Evolutionary conservation across 192 early-diverging fungal species (phyloP), one percentile per base, ranked within the genome.

Genomic region (Lobosporangium transversale): DNA sequence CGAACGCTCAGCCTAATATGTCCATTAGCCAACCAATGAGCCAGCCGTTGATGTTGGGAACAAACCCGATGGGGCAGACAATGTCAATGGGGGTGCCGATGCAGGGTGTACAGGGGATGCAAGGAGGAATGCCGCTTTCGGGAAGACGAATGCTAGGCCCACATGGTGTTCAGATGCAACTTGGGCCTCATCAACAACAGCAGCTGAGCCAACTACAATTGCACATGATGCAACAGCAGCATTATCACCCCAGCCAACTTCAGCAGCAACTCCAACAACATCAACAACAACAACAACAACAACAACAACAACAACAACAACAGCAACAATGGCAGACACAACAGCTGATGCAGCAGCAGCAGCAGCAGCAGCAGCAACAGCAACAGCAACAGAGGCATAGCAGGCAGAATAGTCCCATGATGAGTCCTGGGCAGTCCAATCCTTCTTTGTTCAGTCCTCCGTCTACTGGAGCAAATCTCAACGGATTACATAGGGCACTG

Each of bases 151-250:
- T 70, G 53, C n/a, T 70, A 12, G 60, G 60, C 8, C 12, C 52
- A 18, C 52, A 60, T 42, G 55, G 69, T 1, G 69, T 71, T 33
- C 69, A 71, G n/a, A 71, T 71, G 69, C 59, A 62, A 32, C 17
- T 66, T 7, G 64, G 53, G n/a, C 26, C 35, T 17, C 66, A 58
- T 24, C 66, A 68, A 43, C 66, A 68, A n/a, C 56, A 68, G 6
- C 66, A 56, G 44, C 31, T 66, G 44, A 66, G 32, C 23, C 63
- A 66, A 35, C 31, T 66, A 17, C 66, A 58, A 9, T 29, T 68
- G 35, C 65, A 67, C 51, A 58, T 57, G 54, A 57, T 66, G 54
- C 66, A 68, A 20, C 66, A 58, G 23, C 53, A 57, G 23, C 33
- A 57, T 4, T 55, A 48, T 35, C 54, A 66, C 32, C 53, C 54